Percentiles rank a stretch among this genome's conserved stretches.
Evolutionary conservation across 805 yeast genomes (phyloP).

Genomic region (Candida silvicultrix): DNA sequence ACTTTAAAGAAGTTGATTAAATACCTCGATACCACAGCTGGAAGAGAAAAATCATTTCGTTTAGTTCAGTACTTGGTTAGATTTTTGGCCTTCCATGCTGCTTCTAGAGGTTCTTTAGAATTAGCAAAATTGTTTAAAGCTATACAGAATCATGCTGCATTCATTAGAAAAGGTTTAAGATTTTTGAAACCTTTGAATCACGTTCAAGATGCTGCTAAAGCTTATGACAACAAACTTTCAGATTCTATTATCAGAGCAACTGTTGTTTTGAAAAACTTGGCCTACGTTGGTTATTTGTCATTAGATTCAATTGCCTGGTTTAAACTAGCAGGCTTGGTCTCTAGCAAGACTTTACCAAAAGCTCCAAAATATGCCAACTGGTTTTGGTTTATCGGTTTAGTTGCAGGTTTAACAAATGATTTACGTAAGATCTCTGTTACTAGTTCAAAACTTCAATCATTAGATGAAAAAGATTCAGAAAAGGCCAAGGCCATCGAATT

Average conservation of each 20-base stretch:
- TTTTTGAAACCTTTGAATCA: slow-evolving; percentile 76
- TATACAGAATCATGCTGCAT: slow-evolving; percentile 55
- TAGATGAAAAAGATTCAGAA: slow-evolving; percentile 32
- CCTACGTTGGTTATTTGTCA: slow-evolving; percentile 55
- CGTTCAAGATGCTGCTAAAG: slow-evolving; percentile 58
- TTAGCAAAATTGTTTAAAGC: slow-evolving; percentile 43
- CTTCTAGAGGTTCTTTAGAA: slow-evolving; percentile 46
- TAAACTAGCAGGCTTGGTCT: slow-evolving; percentile 46
- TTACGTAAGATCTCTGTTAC: slow-evolving; percentile 46
- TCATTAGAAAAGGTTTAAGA: slow-evolving; percentile 79
- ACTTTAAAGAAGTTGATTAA: slow-evolving; percentile 52
- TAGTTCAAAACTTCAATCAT: slow-evolving; percentile 13
- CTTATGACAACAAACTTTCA: slow-evolving; percentile 62
- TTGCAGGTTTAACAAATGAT: slow-evolving; percentile 56
- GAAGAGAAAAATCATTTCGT: slow-evolving; percentile 78
- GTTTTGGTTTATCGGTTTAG: slow-evolving; percentile 73
- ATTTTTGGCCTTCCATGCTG: slow-evolving; percentile 58
- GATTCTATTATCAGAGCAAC: slow-evolving; percentile 51
- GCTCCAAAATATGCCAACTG: slow-evolving; percentile 55
- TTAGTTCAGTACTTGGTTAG: slow-evolving; percentile 75
- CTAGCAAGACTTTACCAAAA: slow-evolving; percentile 37
- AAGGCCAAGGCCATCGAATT: slow-evolving; percentile 31
- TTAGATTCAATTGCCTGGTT: slow-evolving; percentile 61
- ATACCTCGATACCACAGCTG: slow-evolving; percentile 61
- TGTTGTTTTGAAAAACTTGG: slow-evolving; percentile 49